A percentile compares a stretch with the other conserved stretches of the same genome.
These are phyloP conservation scores for Oryza longistaminata DNA, from an alignment of 176 grass and related monocot species.

Conservation along the genomic window DNA sequence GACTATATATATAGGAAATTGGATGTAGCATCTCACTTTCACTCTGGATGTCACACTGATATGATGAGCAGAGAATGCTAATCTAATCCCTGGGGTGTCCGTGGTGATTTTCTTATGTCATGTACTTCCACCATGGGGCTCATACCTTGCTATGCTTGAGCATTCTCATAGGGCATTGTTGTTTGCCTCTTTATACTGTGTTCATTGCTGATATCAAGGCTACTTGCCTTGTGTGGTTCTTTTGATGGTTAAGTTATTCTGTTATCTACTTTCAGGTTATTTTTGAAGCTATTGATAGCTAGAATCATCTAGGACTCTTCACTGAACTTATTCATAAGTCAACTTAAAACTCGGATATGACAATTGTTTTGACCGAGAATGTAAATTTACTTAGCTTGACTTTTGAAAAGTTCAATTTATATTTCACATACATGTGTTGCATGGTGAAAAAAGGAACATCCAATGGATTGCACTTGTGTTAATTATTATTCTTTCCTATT, in stretches of 20 bases:
- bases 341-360: background rate
- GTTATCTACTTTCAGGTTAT: background rate
- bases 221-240: background rate
- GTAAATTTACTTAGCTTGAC: background rate
- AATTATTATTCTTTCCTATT: slow-evolving; percentile 25
- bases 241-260: background rate
- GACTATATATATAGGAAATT: background rate
- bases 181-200: background rate
- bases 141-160: background rate
- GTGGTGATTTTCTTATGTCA: background rate
- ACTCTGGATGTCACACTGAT: background rate
- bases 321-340: background rate
- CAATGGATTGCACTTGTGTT: background rate
- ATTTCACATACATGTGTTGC: background rate
- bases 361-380: background rate
- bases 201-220: slow-evolving; percentile 1
- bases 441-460: slow-evolving; percentile 8
- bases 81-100: background rate
- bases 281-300: background rate
- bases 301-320: background rate
- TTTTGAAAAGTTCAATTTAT: background rate
- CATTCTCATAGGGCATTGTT: background rate
- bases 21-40: background rate
- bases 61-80: background rate
- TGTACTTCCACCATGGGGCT: background rate